Conservation (phyloP, 441 rosid species). For the Euphorbia corollata region DNA sequence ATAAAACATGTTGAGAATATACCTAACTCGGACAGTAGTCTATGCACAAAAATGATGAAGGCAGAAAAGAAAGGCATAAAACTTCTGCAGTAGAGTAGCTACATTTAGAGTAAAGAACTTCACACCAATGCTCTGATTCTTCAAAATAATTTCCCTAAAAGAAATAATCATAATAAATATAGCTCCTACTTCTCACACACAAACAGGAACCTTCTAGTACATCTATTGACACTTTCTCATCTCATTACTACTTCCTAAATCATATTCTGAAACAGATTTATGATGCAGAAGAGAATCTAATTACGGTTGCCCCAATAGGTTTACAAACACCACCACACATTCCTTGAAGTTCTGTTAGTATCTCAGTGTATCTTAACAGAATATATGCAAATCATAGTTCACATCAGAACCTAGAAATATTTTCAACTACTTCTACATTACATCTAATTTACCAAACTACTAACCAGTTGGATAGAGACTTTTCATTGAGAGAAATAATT, state of each 20-base stretch:
- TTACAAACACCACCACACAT: not conserved
- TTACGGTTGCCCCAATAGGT: not conserved
- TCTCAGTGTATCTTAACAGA: not conserved
- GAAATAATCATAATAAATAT: not conserved
- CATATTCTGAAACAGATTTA: not conserved
- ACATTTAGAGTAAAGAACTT: not conserved
- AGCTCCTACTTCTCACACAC: not conserved
- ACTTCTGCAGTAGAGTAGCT: not conserved
- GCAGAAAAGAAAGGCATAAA: not conserved
- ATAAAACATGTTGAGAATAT: not conserved
- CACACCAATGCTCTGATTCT: not conserved
- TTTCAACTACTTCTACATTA: not conserved
- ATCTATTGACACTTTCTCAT: not conserved
- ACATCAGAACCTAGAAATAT: not conserved
- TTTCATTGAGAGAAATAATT: not conserved
- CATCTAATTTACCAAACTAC: constrained; percentile 4
- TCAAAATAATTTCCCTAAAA: not conserved
- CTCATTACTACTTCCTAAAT: not conserved
- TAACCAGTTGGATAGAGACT: not conserved
- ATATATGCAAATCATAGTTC: not conserved
- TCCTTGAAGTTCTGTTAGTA: not conserved
- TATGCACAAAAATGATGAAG: not conserved
- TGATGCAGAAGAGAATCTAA: not conserved
- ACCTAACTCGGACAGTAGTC: not conserved
- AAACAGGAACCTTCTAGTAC: not conserved